Base-by-base conservation (phyloP, 2,329 filamentous ascomycete species). In the Beauveria varroae region DNA sequence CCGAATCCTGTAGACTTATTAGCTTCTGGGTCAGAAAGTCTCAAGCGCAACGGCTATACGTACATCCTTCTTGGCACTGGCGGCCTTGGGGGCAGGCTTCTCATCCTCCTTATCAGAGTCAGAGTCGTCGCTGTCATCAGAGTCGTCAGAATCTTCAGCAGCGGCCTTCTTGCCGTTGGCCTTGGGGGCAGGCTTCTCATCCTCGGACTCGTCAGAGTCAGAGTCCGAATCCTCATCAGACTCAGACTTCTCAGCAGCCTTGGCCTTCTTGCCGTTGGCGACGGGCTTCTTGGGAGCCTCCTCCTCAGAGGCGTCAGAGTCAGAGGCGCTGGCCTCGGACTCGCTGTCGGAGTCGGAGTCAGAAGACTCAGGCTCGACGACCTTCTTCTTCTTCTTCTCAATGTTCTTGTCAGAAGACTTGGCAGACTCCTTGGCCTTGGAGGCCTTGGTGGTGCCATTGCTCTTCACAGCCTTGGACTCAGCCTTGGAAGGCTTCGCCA, bases 381-480 rank as follows among this genome's bases (percentile, higher is more conserved):
- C 73, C 72, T 79, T 78, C 70, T 79, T 76, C 67, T 72, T 73
- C 75, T 81, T 81, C 78, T 82, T 74, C 37, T 68, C 67, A 58
- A 77, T 68, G 66, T 78, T 78, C 75, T 84, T 84, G 67, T 78
- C 72, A 62, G 81, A 77, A 63, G 80, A 78, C 81, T 89, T 89
- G 68, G 85, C 85, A 24, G 84, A 72, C 65, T 86, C 80, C 81
- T 89, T 89, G 68, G 84, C 81, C 79, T 88, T 88, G 64, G 83
- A 79, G 58, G 86, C 72, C 81, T 91, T 92, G 77, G 82, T 83
- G 69, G 90, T 80, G 66, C 83, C 83, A 67, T 80, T 86, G 68
- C 81, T 81, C 80, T 90, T 90, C 75, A 86, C 85, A 67, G 76
- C 71, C 69, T 77, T 74, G 68, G 77, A 72, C 70, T 81, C 79